phyloP scores from a whole-genome alignment of 176 grass and related monocot species.

The Cenchrus fungigraminus region DNA sequence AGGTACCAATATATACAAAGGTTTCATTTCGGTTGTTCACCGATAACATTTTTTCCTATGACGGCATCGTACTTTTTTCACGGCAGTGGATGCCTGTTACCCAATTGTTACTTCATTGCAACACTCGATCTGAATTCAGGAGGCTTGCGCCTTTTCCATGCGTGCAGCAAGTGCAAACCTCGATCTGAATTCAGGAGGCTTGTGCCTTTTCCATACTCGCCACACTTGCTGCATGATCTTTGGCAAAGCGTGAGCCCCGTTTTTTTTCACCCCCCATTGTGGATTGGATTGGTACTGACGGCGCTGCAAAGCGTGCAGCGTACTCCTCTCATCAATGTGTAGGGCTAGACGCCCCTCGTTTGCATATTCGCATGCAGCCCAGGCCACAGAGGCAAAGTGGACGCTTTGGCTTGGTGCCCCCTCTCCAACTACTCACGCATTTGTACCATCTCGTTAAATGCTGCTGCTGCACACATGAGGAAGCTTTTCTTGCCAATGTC shows the following conservation, averaged over 20 bases:
- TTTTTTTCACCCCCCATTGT: background rate
- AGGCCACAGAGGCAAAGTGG: slow-evolving; percentile 27
- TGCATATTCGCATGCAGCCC: slow-evolving; percentile 32
- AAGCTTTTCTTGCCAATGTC: slow-evolving; percentile 37
- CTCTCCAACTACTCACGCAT: slow-evolving; percentile 42
- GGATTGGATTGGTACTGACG: slow-evolving; percentile 10
- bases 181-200: background rate
- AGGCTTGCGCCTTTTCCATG: background rate
- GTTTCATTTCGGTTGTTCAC: background rate
- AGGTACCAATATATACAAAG: background rate
- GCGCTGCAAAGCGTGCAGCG: slow-evolving; percentile 28
- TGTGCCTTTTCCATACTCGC: slow-evolving; percentile 7
- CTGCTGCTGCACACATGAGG: slow-evolving; percentile 51
- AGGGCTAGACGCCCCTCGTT: slow-evolving; percentile 30
- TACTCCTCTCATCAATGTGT: slow-evolving; percentile 51
- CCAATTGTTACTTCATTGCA: slow-evolving; percentile 1
- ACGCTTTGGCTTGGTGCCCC: slow-evolving; percentile 38
- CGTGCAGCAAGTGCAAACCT: no score
- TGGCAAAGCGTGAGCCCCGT: background rate
- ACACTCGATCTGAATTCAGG: background rate
- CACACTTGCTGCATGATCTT: slow-evolving; percentile 21
- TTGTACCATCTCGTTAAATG: slow-evolving; percentile 55
- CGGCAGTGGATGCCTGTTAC: background rate
- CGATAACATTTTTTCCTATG: background rate
- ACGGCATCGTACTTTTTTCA: background rate